These are phyloP conservation scores for Bolboschoenus planiculmis DNA, from an alignment of 176 grass and related monocot genomes.

Conservation along the genomic window DNA sequence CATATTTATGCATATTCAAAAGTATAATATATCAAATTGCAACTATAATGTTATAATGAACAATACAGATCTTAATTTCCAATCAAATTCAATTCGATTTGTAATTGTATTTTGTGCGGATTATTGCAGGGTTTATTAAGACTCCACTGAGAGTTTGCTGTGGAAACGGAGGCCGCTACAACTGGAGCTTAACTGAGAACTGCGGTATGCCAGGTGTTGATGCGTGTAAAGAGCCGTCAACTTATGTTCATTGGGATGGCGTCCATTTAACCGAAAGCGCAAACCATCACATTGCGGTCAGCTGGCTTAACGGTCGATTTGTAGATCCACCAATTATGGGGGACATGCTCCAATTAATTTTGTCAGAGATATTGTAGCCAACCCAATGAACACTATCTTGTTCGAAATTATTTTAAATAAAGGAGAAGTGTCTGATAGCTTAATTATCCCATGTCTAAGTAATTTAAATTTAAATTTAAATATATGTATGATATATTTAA, in stretches of 20 bases:
- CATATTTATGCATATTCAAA: background rate
- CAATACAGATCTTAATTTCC: background rate
- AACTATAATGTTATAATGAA: background rate
- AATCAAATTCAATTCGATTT: background rate
- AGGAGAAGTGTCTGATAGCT: too few relatives aligned
- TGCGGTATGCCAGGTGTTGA: conserved; percentile 17
- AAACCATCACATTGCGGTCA: conserved; percentile 6
- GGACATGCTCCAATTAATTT: background rate
- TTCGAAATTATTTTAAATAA: too few relatives aligned
- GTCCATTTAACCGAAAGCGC: conserved; percentile 23
- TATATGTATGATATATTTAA: too few relatives aligned
- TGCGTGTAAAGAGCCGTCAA: conserved; percentile 18
- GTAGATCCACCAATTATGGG: conserved; percentile 22
- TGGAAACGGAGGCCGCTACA: conserved; percentile 21
- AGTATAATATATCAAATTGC: background rate
- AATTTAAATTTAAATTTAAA: too few relatives aligned
- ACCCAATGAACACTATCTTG: background rate
- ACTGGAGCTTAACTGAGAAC: conserved; percentile 15
- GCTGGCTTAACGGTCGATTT: conserved; percentile 16
- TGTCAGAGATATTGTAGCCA: background rate
- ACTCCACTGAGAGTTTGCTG: conserved; percentile 21
- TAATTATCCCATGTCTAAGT: too few relatives aligned
- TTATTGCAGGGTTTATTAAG: conserved; percentile 23
- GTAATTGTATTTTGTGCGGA: background rate
- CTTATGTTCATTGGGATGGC: conserved; percentile 25